phyloP scores from a whole-genome alignment of 2,329 filamentous ascomycete species.

The Botryotinia calthae region DNA sequence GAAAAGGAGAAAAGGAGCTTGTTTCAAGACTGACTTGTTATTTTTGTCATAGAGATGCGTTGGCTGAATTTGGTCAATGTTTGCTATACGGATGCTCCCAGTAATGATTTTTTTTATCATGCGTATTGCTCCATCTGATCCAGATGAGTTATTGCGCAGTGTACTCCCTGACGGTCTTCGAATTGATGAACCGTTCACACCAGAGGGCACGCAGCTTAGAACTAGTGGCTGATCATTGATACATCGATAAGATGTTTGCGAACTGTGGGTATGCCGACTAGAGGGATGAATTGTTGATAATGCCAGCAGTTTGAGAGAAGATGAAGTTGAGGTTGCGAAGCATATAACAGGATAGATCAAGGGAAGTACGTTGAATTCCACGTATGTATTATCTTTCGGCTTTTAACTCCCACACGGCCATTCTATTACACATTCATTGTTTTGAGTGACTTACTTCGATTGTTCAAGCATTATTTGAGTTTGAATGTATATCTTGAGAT shows the following conservation, averaged over 20 bases:
- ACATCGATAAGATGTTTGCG: conserved; percentile 45
- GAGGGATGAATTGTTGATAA: conserved; percentile 44
- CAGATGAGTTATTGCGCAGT: conserved; percentile 20
- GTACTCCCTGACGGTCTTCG: conserved; percentile 27
- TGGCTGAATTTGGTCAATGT: background rate
- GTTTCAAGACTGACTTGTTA: background rate
- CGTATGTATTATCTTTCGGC: background rate
- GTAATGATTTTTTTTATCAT: background rate
- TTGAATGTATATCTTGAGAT: background rate
- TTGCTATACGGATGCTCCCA: background rate
- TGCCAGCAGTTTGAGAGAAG: background rate
- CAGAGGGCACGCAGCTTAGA: conserved; percentile 44
- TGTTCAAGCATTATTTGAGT: background rate
- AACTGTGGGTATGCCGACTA: conserved; percentile 43
- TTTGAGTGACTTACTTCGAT: too few relatives aligned
- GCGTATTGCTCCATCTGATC: background rate
- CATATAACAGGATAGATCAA: background rate
- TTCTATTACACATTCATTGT: background rate
- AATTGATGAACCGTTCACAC: conserved; percentile 35
- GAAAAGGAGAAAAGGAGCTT: background rate
- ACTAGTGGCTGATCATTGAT: conserved; percentile 46
- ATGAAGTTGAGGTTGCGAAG: background rate
- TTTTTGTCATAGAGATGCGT: background rate
- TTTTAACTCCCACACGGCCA: background rate
- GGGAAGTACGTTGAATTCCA: background rate